These are phyloP conservation scores for Saccharomycopsis javanensis DNA, from an alignment of 805 yeast genomes.

Conservation along the genomic window DNA sequence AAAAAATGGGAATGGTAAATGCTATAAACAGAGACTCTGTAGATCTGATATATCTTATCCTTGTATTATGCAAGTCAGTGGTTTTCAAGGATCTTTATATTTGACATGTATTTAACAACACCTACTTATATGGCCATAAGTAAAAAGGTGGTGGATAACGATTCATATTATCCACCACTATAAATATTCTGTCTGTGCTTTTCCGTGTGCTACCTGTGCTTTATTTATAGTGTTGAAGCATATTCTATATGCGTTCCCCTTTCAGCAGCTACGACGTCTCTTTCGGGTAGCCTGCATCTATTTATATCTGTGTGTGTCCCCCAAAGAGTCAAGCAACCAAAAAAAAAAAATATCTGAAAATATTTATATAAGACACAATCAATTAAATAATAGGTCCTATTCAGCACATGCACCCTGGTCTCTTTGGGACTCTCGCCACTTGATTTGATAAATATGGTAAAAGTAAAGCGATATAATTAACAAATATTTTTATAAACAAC, in stretches of 20 bases:
- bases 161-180: too few species aligned
- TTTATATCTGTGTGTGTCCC: not conserved
- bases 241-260: not conserved
- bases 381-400: too few species aligned
- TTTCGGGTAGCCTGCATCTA: not conserved
- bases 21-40: not conserved
- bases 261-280: not conserved
- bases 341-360: not conserved
- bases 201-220: not conserved
- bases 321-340: constrained; percentile 1
- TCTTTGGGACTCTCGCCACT: too few species aligned
- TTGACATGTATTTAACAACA: not conserved
- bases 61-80: too few species aligned
- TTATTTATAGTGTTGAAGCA: not conserved
- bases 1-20: too few species aligned
- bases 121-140: too few species aligned
- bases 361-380: too few species aligned
- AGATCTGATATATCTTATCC: not conserved
- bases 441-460: too few species aligned
- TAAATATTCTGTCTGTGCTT: not conserved
- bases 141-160: too few species aligned
- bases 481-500: too few species aligned
- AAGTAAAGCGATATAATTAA: too few species aligned
- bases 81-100: not conserved
- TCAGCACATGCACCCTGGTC: not conserved